Evolutionary conservation across 306 rosid species (phyloP), one percentile per base, ranked within the genome.

Genomic region (Quercus berberidifolia): DNA sequence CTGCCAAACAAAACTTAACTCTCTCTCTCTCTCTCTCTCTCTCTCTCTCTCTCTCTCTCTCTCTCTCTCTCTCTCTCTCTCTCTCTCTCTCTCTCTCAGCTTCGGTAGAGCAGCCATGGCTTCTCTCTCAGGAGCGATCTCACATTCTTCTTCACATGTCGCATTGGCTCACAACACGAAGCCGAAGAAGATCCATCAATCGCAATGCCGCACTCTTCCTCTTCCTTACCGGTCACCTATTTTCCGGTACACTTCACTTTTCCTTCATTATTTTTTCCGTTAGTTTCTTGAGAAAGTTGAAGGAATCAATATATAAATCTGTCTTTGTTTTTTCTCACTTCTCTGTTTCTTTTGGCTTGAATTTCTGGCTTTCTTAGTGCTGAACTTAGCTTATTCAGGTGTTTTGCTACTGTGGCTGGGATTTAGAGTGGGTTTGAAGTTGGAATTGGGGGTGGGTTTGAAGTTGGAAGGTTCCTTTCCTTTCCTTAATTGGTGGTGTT

Each of bases 161-260:
- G 33, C 78, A 33, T 59, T 51, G 1, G 65, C 69, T 23, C 52
- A 31, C 15, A 62, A 46, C 51, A 70, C 63, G 49, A 63, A 62
- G 60, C 58, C 72, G 0, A 62, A 8, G 67, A 72, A 60, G 62
- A 64, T 68, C 82, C 55, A 52, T 70, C 73, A 60, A 3, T 82
- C 85, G 51, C 91, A 83, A 76, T 85, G 85, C 85, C 80, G 74
- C 69, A 52, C 83, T 13, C 49, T 79, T 54, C 72, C 52, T 25
- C 49, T 49, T 41, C 72, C 78, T 6, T 84, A 38, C 65, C 79
- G 51, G 15, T 69, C 78, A 26, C 82, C 75, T 54, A 55, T 76
- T 11, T 79, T 78, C 59, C 85, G 89, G 89, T 88, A 81, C 54
- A 49, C 1, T 46, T 35, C 12, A 18, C 15, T 43, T 38, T 35